Percentiles rank a stretch among this genome's conserved stretches.
phyloP scores from a whole-genome alignment of 495 filamentous ascomycete species.

The Podospora anserina region DNA sequence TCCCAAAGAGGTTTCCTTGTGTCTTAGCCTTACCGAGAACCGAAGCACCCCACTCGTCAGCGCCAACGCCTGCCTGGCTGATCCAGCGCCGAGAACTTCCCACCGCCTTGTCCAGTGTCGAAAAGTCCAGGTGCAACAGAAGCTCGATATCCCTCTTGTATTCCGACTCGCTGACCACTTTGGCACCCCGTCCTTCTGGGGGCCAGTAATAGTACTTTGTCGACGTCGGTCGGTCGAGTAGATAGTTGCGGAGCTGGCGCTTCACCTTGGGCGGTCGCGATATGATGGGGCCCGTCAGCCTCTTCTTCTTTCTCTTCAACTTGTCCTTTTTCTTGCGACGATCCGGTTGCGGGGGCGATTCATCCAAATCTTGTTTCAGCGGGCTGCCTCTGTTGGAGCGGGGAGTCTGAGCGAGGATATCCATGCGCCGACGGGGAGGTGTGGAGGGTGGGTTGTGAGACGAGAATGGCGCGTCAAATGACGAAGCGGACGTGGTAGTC shows the following conservation, averaged over 20 bases:
- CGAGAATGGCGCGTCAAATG: constrained; percentile 25
- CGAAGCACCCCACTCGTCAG: constrained; percentile 48
- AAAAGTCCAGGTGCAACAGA: constrained; percentile 82
- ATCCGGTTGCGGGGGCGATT: constrained; percentile 18
- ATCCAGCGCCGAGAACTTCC: constrained; percentile 73
- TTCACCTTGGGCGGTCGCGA: constrained; percentile 57
- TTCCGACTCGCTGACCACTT: constrained; percentile 64
- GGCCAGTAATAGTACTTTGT: constrained; percentile 70
- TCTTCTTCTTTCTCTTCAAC: constrained; percentile 43
- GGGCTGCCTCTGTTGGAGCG: constrained; percentile 23
- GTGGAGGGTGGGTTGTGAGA: constrained; percentile 30
- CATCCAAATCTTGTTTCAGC: constrained; percentile 18
- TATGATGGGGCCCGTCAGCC: constrained; percentile 51
- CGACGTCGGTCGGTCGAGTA: constrained; percentile 39
- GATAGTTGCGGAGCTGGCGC: constrained; percentile 42
- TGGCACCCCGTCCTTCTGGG: constrained; percentile 60
- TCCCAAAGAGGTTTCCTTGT: constrained; percentile 3
- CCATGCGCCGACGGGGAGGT: constrained; percentile 31
- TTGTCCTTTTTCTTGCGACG: constrained; percentile 18
- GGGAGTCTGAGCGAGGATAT: constrained; percentile 20
- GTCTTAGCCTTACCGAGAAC: constrained; percentile 35
- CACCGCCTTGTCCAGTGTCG: constrained; percentile 61
- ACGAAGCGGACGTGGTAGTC: constrained; percentile 22
- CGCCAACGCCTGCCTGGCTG: constrained; percentile 41
- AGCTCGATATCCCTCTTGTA: constrained; percentile 77